phyloP scores from a whole-genome alignment of 176 grass and related monocot species.

The Aegilops longissima region DNA sequence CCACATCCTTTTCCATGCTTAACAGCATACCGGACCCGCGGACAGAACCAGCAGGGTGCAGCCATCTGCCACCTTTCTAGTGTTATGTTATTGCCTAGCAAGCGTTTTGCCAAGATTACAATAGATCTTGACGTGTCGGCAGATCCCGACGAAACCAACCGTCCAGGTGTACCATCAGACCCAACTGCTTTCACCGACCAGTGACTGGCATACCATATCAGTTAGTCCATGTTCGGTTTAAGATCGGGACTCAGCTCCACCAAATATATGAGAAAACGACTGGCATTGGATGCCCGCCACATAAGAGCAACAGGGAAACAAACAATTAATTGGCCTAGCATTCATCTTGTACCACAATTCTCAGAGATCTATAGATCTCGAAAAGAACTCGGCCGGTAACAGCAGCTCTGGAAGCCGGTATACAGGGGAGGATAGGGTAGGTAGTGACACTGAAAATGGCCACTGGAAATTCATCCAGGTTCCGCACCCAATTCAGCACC shows the following conservation, averaged over 20 bases:
- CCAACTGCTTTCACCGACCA: conserved; percentile 22
- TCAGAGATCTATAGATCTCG: conserved; percentile 5
- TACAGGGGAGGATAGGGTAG: background rate
- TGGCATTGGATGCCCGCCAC: background rate
- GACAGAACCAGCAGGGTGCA: background rate
- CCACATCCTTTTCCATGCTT: conserved; percentile 34
- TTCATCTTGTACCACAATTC: conserved; percentile 12
- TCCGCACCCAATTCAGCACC: background rate
- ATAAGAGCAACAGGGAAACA: background rate
- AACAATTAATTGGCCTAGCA: conserved; percentile 30
- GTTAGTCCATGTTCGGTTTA: conserved; percentile 1
- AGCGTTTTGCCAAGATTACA: conserved; percentile 31
- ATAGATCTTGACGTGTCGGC: conserved; percentile 43
- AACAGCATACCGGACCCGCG: background rate
- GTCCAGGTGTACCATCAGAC: conserved; percentile 25
- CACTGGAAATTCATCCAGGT: background rate
- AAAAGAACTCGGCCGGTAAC: conserved; percentile 8
- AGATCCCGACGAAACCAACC: conserved; percentile 14
- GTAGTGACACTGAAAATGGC: background rate
- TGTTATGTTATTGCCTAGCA: background rate
- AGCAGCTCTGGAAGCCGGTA: background rate
- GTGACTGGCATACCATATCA: background rate
- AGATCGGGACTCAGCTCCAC: conserved; percentile 8
- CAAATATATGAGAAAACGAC: conserved; percentile 19
- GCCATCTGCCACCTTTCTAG: conserved; percentile 8